These are phyloP conservation scores for Pleurotus djamor DNA, from an alignment of 768 basidiomycete genomes.

Conservation along the genomic window DNA sequence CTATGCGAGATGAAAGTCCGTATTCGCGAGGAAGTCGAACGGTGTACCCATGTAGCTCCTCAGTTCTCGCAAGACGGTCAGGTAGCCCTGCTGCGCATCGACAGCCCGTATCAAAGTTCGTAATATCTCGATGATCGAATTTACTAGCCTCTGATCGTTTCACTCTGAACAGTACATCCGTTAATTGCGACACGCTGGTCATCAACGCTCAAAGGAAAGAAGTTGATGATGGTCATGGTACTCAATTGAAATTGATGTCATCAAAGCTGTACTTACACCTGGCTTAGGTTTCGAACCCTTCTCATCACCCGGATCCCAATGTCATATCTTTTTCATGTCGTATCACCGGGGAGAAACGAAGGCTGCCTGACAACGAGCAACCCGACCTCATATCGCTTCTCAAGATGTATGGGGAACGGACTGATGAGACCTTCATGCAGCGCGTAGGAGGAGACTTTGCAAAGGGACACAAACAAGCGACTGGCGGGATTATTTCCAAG, in stretches of 20 bases:
- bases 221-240: slow-evolving; percentile 1
- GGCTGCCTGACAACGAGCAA: not conserved
- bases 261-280: not conserved
- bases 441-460: not conserved
- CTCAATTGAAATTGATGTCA: not conserved
- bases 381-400: not conserved
- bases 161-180: not conserved
- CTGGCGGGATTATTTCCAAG: not conserved
- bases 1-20: not conserved
- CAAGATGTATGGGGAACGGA: not conserved
- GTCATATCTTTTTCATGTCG: not conserved
- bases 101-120: not conserved
- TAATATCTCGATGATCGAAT: not conserved
- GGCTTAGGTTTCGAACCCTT: not conserved
- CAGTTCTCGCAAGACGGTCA: not conserved
- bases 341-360: not conserved
- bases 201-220: not conserved
- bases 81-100: not conserved
- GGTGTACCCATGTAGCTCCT: not conserved
- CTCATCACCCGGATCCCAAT: not conserved
- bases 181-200: not conserved
- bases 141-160: not conserved
- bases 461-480: not conserved
- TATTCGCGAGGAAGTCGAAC: not conserved
- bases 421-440: not conserved